Conservation (phyloP, 2,329 filamentous ascomycete species). For the Epichloe scottii region DNA sequence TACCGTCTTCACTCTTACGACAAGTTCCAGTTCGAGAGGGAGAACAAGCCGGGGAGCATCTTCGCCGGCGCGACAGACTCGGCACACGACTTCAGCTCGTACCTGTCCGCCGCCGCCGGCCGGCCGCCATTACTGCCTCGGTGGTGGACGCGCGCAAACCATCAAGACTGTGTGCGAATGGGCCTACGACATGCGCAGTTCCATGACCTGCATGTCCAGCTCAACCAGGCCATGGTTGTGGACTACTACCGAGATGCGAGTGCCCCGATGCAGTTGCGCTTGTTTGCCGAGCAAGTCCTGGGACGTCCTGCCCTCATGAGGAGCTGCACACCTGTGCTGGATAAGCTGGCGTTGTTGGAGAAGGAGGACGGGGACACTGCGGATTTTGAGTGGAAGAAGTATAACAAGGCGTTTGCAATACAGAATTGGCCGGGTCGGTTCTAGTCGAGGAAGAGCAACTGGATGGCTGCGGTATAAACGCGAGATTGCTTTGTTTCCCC, state of each 20-base stretch:
- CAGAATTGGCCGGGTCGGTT: background rate
- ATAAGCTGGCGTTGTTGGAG: background rate
- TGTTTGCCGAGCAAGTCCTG: slow-evolving; percentile 25
- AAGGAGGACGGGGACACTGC: background rate
- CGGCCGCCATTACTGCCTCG: slow-evolving; percentile 19
- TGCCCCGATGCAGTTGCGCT: slow-evolving; percentile 30
- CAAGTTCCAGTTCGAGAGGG: slow-evolving; percentile 11
- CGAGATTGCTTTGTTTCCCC: too few species aligned
- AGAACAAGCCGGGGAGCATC: slow-evolving; percentile 10
- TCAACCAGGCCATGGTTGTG: slow-evolving; percentile 18
- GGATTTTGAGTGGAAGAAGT: background rate
- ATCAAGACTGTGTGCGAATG: slow-evolving; percentile 19
- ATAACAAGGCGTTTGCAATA: background rate
- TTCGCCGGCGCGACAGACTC: slow-evolving; percentile 10
- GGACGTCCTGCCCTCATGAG: background rate
- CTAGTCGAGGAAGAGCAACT: background rate
- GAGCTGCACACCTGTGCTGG: background rate
- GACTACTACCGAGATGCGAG: slow-evolving; percentile 23
- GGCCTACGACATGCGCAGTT: slow-evolving; percentile 13
- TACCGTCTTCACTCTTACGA: slow-evolving; percentile 29
- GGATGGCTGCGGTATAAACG: too few species aligned
- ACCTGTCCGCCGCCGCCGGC: slow-evolving; percentile 12
- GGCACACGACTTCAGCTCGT: slow-evolving; percentile 19
- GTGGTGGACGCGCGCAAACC: slow-evolving; percentile 26
- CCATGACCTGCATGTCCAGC: slow-evolving; percentile 13